phyloP scores from a whole-genome alignment of 2,329 filamentous ascomycete species.

The Phoma sp. region DNA sequence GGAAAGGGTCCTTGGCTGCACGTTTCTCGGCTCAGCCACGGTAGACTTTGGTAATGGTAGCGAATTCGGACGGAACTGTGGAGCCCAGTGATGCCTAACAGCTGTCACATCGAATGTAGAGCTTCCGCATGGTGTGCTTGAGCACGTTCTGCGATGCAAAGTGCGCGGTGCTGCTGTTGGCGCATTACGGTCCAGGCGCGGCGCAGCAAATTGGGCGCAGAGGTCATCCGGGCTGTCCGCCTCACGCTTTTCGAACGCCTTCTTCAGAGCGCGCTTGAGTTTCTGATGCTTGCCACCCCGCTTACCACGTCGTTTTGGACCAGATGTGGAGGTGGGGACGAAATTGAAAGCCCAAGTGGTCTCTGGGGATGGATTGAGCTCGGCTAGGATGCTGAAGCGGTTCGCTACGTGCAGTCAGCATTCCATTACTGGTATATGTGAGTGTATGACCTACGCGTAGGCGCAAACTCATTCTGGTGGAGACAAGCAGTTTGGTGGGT shows the following conservation, averaged over 20 bases:
- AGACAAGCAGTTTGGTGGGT: conserved; percentile 17
- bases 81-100: conserved; percentile 33
- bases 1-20: not conserved
- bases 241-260: not conserved
- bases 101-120: conserved; percentile 7
- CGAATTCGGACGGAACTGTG: conserved; percentile 29
- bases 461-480: conserved; percentile 29
- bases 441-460: conserved; percentile 24
- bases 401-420: conserved; percentile 28
- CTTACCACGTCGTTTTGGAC: conserved; percentile 26
- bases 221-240: conserved; percentile 11
- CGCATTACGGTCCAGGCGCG: conserved; percentile 18
- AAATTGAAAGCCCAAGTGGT: conserved; percentile 32
- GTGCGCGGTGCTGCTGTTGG: not conserved
- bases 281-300: conserved; percentile 27
- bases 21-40: not conserved
- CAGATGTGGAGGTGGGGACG: conserved; percentile 10
- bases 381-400: conserved; percentile 37
- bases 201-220: conserved; percentile 15
- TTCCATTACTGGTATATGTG: no score
- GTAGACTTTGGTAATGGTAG: not conserved
- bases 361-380: conserved; percentile 28
- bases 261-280: conserved; percentile 13
- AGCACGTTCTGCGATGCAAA: not conserved
- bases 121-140: not conserved